Evolutionary conservation across 2,329 filamentous ascomycete genomes (phyloP), one percentile per base, ranked within the genome.

Genomic region (Arthroderma uncinatum): DNA sequence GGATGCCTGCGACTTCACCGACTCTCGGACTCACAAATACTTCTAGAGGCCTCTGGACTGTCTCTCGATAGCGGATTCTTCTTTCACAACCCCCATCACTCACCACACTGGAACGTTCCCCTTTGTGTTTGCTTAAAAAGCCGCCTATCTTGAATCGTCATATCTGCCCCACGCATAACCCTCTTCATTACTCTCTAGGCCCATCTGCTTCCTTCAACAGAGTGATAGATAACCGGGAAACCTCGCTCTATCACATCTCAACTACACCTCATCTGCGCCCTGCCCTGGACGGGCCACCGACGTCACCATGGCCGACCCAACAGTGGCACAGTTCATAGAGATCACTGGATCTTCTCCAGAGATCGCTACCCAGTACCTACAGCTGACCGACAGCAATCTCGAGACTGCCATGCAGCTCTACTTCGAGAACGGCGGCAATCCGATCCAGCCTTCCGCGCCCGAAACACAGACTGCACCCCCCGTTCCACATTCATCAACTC

Each of bases 371-470:
- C 86, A 87, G 64, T 95, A 94, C 71, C 81, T 97, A 52, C 81
- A 87, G 64, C 81, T 98, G 68, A 85, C 90, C n/a, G 86, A 89
- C 64, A 84, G 84, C 66, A 86, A 95, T 68, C 77, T 92, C 54
- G 84, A 89, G 71, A 86, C 92, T 67, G 93, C 93, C 25, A 85
- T 96, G 65, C 83, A 89, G 67, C 83, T 97, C 10, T 98, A 84
- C 74, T 97, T 89, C 71, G 89, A 94, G 67, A 93, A 87, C 68
- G 88, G 87, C 44, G 90, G 92, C 52, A 74, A 71, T 30, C 69
- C 74, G 28, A 64, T 77, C 47, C 68, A 81, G 63, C 56, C 58
- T 57, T 69, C 65, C 39, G 63, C 64, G 9, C 62, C 70, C 19
- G 59, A 71, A 4, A 50, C 64, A 53, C 61, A 64, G 30, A 53